Conservation (phyloP, 2,329 filamentous ascomycete species). For the Colletotrichum australisinense region DNA sequence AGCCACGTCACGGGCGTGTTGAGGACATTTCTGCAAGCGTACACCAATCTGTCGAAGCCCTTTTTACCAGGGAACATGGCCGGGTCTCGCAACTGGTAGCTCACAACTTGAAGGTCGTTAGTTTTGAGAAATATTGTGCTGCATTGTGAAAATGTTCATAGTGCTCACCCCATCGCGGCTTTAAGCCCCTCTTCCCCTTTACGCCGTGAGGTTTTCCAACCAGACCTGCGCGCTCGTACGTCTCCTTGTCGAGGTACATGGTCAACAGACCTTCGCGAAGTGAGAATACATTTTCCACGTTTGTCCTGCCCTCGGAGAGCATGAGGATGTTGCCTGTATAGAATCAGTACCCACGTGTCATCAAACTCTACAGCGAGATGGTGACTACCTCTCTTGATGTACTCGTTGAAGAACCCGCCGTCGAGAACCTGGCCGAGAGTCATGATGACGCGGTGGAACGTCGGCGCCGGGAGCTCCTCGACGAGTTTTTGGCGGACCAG, state of each 20-base stretch:
- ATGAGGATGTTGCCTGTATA: constrained; percentile 80
- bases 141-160: background rate
- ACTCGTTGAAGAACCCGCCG: constrained; percentile 82
- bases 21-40: constrained; percentile 84
- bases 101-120: constrained; percentile 69
- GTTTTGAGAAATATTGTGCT: background rate
- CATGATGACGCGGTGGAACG: constrained; percentile 78
- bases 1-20: constrained; percentile 78
- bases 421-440: constrained; percentile 78
- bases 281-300: constrained; percentile 78
- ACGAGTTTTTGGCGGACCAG: constrained; percentile 65
- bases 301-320: constrained; percentile 81
- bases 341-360: background rate
- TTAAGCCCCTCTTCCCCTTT: constrained; percentile 69
- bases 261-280: constrained; percentile 77
- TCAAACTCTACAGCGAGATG: background rate
- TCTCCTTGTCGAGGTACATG: constrained; percentile 83
- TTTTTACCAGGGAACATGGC: constrained; percentile 88
- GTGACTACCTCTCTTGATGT: constrained; percentile 79
- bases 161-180: constrained; percentile 78
- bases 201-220: constrained; percentile 74
- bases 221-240: constrained; percentile 85
- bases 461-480: constrained; percentile 46
- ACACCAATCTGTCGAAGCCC: constrained; percentile 80
- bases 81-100: constrained; percentile 78